These are phyloP conservation scores for Jamesozyma rosinii DNA, from an alignment of 805 yeast species.

Conservation along the genomic window DNA sequence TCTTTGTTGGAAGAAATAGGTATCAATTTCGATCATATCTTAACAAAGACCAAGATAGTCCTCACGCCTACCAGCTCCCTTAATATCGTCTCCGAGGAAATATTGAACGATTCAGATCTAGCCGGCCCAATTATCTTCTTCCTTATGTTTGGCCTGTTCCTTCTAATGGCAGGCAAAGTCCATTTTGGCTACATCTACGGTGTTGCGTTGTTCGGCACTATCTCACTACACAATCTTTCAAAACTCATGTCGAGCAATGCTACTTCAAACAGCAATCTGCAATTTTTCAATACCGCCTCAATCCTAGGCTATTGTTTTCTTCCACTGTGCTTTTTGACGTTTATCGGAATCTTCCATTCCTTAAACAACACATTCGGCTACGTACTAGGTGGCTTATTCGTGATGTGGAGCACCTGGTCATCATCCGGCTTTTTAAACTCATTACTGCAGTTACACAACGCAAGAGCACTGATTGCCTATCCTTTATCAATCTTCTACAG, in stretches of 20 bases:
- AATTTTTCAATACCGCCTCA: constrained; percentile 65
- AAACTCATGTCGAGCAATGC: constrained; percentile 71
- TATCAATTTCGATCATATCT: constrained; percentile 81
- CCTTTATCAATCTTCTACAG: constrained; percentile 87
- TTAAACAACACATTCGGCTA: constrained; percentile 74
- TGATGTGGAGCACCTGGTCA: constrained; percentile 85
- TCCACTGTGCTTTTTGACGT: constrained; percentile 57
- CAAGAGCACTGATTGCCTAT: constrained; percentile 84
- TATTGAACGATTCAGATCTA: constrained; percentile 79
- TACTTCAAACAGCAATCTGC: constrained; percentile 23
- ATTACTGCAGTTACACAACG: constrained; percentile 71
- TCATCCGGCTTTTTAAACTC: constrained; percentile 89
- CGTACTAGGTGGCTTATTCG: constrained; percentile 52
- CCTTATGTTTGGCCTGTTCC: constrained; percentile 71
- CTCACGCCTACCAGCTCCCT: constrained; percentile 55
- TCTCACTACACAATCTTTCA: constrained; percentile 74
- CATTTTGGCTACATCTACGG: constrained; percentile 97
- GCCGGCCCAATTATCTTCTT: constrained; percentile 94
- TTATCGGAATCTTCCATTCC: constrained; percentile 63
- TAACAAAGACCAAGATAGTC: constrained; percentile 75
- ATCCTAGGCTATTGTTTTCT: constrained; percentile 89
- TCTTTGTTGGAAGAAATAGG: constrained; percentile 89
- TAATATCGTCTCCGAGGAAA: constrained; percentile 56
- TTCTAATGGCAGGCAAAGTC: constrained; percentile 81
- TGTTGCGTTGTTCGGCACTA: constrained; percentile 83